These are phyloP conservation scores for Fusarium sp. DNA, from an alignment of 2,329 filamentous ascomycete genomes.

Conservation along the genomic window DNA sequence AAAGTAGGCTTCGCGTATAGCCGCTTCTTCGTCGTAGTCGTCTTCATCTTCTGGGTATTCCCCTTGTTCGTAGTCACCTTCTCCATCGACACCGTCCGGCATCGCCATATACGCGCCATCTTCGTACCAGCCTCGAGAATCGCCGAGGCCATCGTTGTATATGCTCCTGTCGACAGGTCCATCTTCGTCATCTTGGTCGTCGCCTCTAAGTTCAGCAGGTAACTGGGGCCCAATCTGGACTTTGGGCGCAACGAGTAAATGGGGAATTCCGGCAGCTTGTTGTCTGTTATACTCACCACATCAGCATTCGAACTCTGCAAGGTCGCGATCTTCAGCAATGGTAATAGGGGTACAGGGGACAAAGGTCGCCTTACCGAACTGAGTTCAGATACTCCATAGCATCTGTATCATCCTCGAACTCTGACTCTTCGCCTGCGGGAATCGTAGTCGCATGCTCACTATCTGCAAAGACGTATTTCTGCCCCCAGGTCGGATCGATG, in stretches of 20 bases:
- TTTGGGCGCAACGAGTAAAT: slow-evolving; percentile 74
- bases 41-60: slow-evolving; percentile 44
- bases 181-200: slow-evolving; percentile 46
- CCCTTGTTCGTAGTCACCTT: slow-evolving; percentile 46
- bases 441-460: slow-evolving; percentile 62
- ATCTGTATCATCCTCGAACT: slow-evolving; percentile 75
- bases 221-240: slow-evolving; percentile 64
- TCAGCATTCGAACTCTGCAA: slow-evolving; percentile 55
- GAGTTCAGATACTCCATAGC: slow-evolving; percentile 77
- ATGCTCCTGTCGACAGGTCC: slow-evolving; percentile 56
- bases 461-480: slow-evolving; percentile 78
- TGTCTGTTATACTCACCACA: slow-evolving; percentile 70
- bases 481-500: slow-evolving; percentile 75
- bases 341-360: slow-evolving; percentile 42
- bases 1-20: slow-evolving; percentile 75
- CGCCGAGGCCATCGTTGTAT: slow-evolving; percentile 62
- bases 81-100: slow-evolving; percentile 54
- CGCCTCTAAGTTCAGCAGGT: slow-evolving; percentile 52
- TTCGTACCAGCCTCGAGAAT: slow-evolving; percentile 74
- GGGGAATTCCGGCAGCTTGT: slow-evolving; percentile 80
- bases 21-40: slow-evolving; percentile 41
- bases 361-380: slow-evolving; percentile 69
- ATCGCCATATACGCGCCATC: slow-evolving; percentile 83
- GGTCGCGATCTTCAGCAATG: slow-evolving; percentile 47
- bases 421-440: slow-evolving; percentile 67